phyloP scores from a whole-genome alignment of 202 grass and related monocot species.

The Miscanthus sacchariflorus region DNA sequence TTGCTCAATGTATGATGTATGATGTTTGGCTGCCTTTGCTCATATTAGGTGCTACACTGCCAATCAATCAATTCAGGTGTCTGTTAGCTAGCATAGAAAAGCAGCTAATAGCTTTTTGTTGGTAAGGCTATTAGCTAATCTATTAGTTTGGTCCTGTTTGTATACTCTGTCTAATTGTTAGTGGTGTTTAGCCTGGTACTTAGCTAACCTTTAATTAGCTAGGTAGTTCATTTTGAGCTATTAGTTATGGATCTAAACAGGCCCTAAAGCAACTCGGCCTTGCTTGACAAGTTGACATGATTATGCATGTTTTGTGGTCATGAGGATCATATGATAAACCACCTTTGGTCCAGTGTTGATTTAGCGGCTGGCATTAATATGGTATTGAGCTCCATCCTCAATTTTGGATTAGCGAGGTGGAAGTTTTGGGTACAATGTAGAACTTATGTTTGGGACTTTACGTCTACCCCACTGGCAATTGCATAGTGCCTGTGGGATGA shows the following conservation, averaged over 20 bases:
- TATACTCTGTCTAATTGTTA: too few relatives aligned
- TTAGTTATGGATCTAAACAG: too few relatives aligned
- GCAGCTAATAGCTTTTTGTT: too few relatives aligned
- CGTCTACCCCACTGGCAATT: neutral
- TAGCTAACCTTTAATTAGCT: too few relatives aligned
- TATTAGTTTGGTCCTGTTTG: too few relatives aligned
- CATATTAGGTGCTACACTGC: neutral
- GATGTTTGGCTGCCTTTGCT: neutral
- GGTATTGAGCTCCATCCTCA: too few relatives aligned
- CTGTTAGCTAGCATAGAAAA: too few relatives aligned
- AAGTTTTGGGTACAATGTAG: neutral
- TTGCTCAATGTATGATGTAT: neutral
- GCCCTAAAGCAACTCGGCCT: neutral
- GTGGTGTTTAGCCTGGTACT: too few relatives aligned
- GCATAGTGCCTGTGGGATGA: slow-evolving; percentile 3
- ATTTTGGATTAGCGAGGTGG: neutral
- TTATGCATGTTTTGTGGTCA: neutral
- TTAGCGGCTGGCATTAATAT: too few relatives aligned
- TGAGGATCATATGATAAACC: neutral
- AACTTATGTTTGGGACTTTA: neutral
- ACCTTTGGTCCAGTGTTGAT: neutral
- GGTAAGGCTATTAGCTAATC: too few relatives aligned
- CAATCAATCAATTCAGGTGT: neutral
- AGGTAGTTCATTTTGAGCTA: too few relatives aligned
- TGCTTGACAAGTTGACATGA: neutral